phyloP scores from a whole-genome alignment of 768 basidiomycete genomes.

The Rhizopogon vulgaris region DNA sequence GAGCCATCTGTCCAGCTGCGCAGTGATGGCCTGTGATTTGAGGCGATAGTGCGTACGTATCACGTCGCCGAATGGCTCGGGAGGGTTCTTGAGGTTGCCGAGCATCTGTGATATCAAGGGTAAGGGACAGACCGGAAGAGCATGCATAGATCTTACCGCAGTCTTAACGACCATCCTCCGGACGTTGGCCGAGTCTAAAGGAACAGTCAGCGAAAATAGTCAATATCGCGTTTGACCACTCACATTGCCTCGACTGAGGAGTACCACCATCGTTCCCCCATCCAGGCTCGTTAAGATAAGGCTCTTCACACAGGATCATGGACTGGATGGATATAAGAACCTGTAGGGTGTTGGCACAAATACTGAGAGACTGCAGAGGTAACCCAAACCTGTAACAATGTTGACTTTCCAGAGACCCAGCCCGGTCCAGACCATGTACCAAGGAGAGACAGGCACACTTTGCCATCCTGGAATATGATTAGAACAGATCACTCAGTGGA shows the following conservation, averaged over 20 bases:
- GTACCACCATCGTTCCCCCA: constrained; percentile 73
- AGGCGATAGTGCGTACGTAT: constrained; percentile 88
- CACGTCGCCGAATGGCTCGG: constrained; percentile 81
- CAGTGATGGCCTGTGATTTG: constrained; percentile 63
- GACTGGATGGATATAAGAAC: constrained; percentile 93
- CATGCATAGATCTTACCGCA: constrained; percentile 46
- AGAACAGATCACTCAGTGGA: not conserved
- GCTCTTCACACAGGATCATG: constrained; percentile 91
- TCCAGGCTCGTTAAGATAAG: constrained; percentile 90
- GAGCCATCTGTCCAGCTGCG: constrained; percentile 80
- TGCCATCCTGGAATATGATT: constrained; percentile 59
- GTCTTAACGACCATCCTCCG: constrained; percentile 89
- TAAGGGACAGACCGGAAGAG: not conserved
- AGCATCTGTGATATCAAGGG: constrained; percentile 55
- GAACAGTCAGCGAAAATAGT: constrained; percentile 7
- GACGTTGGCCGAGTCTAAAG: constrained; percentile 82
- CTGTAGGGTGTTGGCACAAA: constrained; percentile 20
- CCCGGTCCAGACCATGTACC: constrained; percentile 94
- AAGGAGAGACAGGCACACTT: constrained; percentile 87
- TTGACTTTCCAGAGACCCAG: constrained; percentile 88
- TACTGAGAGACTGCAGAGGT: not conserved
- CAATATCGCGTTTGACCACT: constrained; percentile 17
- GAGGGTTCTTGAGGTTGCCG: constrained; percentile 72
- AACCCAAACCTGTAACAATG: constrained; percentile 67
- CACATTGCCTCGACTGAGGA: constrained; percentile 72